Conservation (phyloP, 768 basidiomycete genomes). For the Lyophyllum decastes region DNA sequence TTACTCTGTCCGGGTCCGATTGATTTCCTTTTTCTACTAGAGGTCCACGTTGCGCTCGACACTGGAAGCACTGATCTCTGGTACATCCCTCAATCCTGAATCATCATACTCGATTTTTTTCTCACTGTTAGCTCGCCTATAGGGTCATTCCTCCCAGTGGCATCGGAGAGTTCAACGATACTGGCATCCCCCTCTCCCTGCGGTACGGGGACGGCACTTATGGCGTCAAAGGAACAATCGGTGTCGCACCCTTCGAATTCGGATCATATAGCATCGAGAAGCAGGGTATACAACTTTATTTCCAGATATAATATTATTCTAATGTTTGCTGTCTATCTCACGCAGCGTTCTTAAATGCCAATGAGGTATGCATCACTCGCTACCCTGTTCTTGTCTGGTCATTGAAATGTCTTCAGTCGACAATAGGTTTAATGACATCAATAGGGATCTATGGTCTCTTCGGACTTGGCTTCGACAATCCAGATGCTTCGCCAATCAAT, state of each 20-base stretch:
- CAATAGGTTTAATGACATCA: conserved; percentile 12
- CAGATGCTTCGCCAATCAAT: conserved; percentile 30
- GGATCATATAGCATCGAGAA: conserved; percentile 27
- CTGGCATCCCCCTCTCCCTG: conserved; percentile 26
- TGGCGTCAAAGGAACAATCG: conserved; percentile 34
- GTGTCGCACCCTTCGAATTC: conserved; percentile 30
- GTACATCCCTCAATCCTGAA: conserved; percentile 14
- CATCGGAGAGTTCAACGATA: conserved; percentile 34
- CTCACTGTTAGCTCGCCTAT: not conserved
- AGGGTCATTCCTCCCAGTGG: conserved; percentile 36
- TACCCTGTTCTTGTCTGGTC: not conserved
- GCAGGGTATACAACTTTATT: conserved; percentile 14
- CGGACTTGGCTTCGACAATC: conserved; percentile 34
- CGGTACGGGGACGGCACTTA: conserved; percentile 38
- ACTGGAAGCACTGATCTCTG: conserved; percentile 41
- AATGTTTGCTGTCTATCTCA: not conserved
- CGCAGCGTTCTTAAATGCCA: conserved; percentile 34
- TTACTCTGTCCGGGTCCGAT: not conserved
- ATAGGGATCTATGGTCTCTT: conserved; percentile 34
- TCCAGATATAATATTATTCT: too few relatives aligned
- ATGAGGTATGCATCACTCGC: not conserved
- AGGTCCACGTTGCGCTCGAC: conserved; percentile 34
- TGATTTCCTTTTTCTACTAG: conserved; percentile 6
- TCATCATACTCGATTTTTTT: not conserved
- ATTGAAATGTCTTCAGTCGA: conserved; percentile 1